These are phyloP conservation scores for Sanghuangporus baumii DNA, from an alignment of 1,284 basidiomycete genomes.

Conservation along the genomic window DNA sequence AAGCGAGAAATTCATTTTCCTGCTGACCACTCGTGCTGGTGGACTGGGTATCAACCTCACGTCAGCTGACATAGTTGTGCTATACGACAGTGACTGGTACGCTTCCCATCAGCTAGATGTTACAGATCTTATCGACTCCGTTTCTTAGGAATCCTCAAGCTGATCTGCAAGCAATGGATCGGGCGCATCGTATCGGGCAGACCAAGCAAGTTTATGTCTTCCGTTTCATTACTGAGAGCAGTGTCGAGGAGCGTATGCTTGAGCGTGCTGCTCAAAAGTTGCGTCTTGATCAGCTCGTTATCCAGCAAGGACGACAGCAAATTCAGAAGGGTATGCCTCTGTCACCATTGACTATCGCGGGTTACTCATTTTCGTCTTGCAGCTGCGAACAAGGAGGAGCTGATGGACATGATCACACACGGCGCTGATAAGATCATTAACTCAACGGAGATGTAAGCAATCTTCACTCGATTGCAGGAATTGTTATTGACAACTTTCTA, in stretches of 20 bases:
- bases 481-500: conserved; percentile 25
- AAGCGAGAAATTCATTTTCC: conserved; percentile 95
- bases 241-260: conserved; percentile 96
- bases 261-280: conserved; percentile 97
- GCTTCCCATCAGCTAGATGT: conserved; percentile 19
- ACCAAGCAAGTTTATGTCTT: conserved; percentile 99
- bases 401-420: conserved; percentile 97
- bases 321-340: conserved; percentile 51
- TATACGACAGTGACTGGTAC: conserved; percentile 97
- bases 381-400: conserved; percentile 93
- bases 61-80: conserved; percentile 89
- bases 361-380: neutral
- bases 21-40: conserved; percentile 97
- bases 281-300: conserved; percentile 93
- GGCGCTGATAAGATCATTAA: conserved; percentile 98
- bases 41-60: conserved; percentile 98
- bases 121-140: conserved; percentile 1
- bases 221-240: conserved; percentile 90
- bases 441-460: conserved; percentile 53
- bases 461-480: neutral
- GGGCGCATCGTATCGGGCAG: conserved; percentile 97
- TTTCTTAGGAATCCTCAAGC: conserved; percentile 88
- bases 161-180: conserved; percentile 98
- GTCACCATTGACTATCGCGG: neutral
- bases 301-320: conserved; percentile 88